Evolutionary conservation across 1,284 basidiomycete genomes (phyloP).

Genomic region (Cystobasidium slooffiae): DNA sequence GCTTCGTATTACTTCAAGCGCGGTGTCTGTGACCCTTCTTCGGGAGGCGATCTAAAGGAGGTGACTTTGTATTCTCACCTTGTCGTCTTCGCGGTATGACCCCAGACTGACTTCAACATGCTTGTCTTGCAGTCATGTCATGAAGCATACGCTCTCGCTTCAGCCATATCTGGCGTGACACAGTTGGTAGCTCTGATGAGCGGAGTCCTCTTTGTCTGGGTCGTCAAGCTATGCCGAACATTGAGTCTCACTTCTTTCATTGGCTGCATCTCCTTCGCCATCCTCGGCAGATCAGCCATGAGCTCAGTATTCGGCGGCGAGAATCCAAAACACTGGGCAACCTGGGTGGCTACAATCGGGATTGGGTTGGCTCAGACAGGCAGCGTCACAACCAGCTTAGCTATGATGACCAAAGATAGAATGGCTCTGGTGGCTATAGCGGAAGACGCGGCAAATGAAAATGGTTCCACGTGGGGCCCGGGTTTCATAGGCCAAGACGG

Average conservation of each 20-base stretch:
- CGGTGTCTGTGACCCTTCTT: constrained; percentile 21
- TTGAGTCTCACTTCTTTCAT: constrained; percentile 37
- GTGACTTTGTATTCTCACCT: neutral
- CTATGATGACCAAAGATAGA: constrained; percentile 45
- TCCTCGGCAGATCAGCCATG: constrained; percentile 30
- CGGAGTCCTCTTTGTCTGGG: constrained; percentile 46
- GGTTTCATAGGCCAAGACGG: constrained; percentile 5
- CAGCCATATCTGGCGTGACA: constrained; percentile 47
- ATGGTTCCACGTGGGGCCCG: no score
- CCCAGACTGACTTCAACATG: neutral
- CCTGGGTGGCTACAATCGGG: constrained; percentile 39
- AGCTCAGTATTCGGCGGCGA: constrained; percentile 12
- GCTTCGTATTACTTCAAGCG: constrained; percentile 36
- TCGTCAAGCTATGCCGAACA: constrained; percentile 8
- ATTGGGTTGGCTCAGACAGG: constrained; percentile 46
- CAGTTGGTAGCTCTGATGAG: constrained; percentile 49
- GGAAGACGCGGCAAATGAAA: no score
- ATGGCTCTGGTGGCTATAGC: neutral
- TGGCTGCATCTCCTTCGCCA: constrained; percentile 41
- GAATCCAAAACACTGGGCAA: constrained; percentile 33
- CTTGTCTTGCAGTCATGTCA: constrained; percentile 42
- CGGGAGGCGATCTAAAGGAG: constrained; percentile 11
- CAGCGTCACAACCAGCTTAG: constrained; percentile 46
- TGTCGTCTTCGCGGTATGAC: neutral
- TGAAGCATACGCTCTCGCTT: constrained; percentile 47